These are phyloP conservation scores for Pseudogymnoascus sp. DNA, from an alignment of 2,329 filamentous ascomycete genomes.

Conservation along the genomic window DNA sequence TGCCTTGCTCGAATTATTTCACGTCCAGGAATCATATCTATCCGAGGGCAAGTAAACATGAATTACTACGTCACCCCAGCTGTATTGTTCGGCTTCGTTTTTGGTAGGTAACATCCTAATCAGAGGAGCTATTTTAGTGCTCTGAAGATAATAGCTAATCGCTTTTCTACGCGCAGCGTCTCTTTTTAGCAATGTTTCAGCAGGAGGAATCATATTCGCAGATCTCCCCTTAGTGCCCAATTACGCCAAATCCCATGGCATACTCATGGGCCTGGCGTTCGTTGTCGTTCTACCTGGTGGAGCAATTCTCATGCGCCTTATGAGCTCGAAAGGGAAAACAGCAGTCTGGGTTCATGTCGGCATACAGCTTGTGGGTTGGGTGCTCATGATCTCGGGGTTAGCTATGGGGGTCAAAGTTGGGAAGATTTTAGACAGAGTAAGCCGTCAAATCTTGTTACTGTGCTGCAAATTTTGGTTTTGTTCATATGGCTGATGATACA, in stretches of 20 bases:
- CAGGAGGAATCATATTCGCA: not conserved
- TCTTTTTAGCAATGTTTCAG: not conserved
- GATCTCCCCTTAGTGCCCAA: slow-evolving; percentile 2
- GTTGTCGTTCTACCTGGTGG: slow-evolving; percentile 51
- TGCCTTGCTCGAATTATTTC: not conserved
- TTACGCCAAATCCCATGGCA: slow-evolving; percentile 39
- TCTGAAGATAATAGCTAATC: not conserved
- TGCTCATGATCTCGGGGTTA: slow-evolving; percentile 52
- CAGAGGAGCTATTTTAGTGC: not conserved
- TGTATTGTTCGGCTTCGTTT: not conserved
- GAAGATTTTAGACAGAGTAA: slow-evolving; percentile 35
- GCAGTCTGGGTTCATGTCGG: slow-evolving; percentile 40
- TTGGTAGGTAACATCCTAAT: not conserved
- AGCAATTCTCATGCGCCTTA: slow-evolving; percentile 49
- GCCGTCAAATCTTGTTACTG: slow-evolving; percentile 22
- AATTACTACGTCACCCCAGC: not conserved
- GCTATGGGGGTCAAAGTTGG: slow-evolving; percentile 46
- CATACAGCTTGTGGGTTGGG: slow-evolving; percentile 46
- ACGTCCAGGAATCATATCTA: not conserved
- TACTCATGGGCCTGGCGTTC: slow-evolving; percentile 53
- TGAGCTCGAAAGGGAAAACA: slow-evolving; percentile 36
- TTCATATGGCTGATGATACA: slow-evolving; percentile 39
- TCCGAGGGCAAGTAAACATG: not conserved
- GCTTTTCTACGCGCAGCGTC: not conserved
- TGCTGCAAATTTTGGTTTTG: slow-evolving; percentile 13